phyloP scores from a whole-genome alignment of 2,329 filamentous ascomycete genomes.

The Bertia moriformis region DNA sequence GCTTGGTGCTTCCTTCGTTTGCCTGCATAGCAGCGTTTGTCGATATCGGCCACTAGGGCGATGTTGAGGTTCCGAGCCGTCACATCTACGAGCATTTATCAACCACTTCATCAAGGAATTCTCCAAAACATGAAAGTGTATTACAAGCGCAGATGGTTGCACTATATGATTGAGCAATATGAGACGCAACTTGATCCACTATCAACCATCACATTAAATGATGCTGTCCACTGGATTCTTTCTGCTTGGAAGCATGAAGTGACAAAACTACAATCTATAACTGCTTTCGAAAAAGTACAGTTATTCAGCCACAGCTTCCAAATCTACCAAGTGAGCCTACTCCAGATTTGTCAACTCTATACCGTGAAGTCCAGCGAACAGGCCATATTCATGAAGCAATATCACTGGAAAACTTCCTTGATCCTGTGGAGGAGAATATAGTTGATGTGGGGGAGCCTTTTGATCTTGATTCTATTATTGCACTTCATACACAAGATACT shows the following conservation, averaged over 20 bases:
- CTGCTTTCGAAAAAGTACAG: conserved; percentile 3
- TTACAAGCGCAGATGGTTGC: conserved; percentile 3
- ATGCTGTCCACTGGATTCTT: conserved; percentile 3
- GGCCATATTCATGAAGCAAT: not conserved
- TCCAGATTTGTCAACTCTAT: not conserved
- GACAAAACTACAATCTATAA: conserved; percentile 1
- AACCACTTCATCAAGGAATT: conserved; percentile 4
- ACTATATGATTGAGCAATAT: conserved; percentile 2
- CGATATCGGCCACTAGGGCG: too few relatives aligned
- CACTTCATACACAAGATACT: not conserved
- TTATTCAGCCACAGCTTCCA: conserved; percentile 11
- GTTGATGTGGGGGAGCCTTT: not conserved
- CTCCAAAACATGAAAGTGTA: conserved; percentile 3
- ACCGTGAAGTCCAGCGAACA: not conserved
- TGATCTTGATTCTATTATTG: not conserved
- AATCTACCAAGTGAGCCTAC: not conserved
- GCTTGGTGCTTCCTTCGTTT: too few relatives aligned
- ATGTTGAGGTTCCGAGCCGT: too few relatives aligned
- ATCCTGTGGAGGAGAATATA: not conserved
- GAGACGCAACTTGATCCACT: conserved; percentile 1
- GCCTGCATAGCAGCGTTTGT: too few relatives aligned
- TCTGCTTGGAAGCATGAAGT: conserved; percentile 3
- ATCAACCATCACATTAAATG: conserved; percentile 2
- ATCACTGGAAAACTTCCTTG: not conserved
- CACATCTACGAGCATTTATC: conserved; percentile 2